Evolutionary conservation across 116 monocot genomes (phyloP), one percentile per base, ranked within the genome.

Genomic region (Cymodocea nodosa): DNA sequence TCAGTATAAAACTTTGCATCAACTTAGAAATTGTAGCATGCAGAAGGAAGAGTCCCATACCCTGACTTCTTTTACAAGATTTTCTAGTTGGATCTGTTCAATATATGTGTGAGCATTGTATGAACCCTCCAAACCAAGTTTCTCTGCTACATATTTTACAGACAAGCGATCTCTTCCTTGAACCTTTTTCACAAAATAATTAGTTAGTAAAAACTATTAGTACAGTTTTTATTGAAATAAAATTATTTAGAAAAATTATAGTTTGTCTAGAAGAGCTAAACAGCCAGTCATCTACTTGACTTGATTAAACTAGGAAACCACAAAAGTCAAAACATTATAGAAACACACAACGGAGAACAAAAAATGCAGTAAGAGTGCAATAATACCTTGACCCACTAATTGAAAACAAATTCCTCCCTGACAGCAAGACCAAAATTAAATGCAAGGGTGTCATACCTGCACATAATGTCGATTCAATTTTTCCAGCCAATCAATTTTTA

Each of bases 71-170:
- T 92, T 92, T 24, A 99, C 82, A 78, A 92, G 86, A 57, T 99
- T 99, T 77, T 99, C 99, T 51, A 99, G 78, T 50, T 99, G 99
- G 76, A 99, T 99, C 73, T 99, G 92, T 65, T 87, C 99, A 61
- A 99, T 99, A 49, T 99, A 99, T 44, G 99, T 99, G 4, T 86
- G 84, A 61, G 92, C 84, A 71, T 86, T 84, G 74, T 89, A 99
- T 62, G 92, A 83, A 57, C 92, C 92, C 44, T 92, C 99, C 71
- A 99, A 78, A 22, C 92, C 92, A 69, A 99, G 49, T 58, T 74
- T 68, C 34, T 92, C 86, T 51, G 99, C 99, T 30, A 87, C 59
- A 71, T 65, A 60, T 66, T 81, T 80, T 9, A 99, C 89, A 37
- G 84, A 20, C 17, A 78, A 13, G 12, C 92, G 76, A 35, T 99